These are phyloP conservation scores for Sparassis latifolia DNA, from an alignment of 1,284 basidiomycete genomes.

Conservation along the genomic window DNA sequence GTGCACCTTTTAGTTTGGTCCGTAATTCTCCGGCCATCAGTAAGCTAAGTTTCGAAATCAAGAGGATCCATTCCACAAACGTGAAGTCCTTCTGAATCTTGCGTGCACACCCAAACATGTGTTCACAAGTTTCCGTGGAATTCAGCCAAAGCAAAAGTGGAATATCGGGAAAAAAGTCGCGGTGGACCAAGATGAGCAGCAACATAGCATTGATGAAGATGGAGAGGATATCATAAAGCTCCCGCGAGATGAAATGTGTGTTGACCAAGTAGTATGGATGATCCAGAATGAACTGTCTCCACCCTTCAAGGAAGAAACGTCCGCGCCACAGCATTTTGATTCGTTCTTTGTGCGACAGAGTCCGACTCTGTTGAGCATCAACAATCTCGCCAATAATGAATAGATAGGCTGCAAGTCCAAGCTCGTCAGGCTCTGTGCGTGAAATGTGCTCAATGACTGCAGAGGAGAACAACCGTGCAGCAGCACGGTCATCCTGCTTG, in stretches of 20 bases:
- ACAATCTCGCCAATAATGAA: constrained; percentile 32
- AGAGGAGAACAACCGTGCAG: constrained; percentile 28
- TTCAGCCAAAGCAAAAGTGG: constrained; percentile 36
- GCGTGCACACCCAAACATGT: constrained; percentile 10
- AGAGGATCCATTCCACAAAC: constrained; percentile 6
- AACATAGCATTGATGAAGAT: constrained; percentile 27
- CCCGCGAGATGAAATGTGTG: constrained; percentile 27
- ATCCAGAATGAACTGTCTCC: constrained; percentile 19
- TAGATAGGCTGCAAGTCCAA: constrained; percentile 25
- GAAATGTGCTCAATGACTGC: constrained; percentile 18
- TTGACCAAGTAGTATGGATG: constrained; percentile 13
- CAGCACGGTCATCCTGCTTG: constrained; percentile 32
- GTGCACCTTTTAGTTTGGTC: background rate
- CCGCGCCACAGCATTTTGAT: constrained; percentile 25
- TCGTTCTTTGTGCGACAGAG: constrained; percentile 23
- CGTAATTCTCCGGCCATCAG: constrained; percentile 4
- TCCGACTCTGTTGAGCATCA: constrained; percentile 32
- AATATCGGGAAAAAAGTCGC: constrained; percentile 14
- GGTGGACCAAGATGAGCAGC: constrained; percentile 26
- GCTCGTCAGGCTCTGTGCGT: constrained; percentile 13
- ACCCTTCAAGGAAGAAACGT: constrained; percentile 25
- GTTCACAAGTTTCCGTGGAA: constrained; percentile 31
- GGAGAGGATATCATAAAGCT: constrained; percentile 25
- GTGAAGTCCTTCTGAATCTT: constrained; percentile 10
- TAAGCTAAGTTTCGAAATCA: constrained; percentile 8